These are phyloP conservation scores for Xylariomycetidae sp. DNA, from an alignment of 2,329 filamentous ascomycete species.

Conservation along the genomic window DNA sequence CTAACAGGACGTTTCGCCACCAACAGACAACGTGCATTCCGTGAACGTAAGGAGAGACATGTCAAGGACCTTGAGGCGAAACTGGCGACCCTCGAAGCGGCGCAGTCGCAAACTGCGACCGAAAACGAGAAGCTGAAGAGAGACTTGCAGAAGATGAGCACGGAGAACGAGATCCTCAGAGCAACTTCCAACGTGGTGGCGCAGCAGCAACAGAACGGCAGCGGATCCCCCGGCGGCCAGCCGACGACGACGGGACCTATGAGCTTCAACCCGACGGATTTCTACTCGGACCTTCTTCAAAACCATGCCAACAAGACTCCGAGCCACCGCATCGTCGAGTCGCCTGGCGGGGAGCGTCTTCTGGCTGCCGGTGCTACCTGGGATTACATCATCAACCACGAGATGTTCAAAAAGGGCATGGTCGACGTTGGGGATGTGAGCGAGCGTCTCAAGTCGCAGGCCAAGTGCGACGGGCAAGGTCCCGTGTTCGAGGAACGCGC, in stretches of 20 bases:
- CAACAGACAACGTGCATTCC: conserved; percentile 83
- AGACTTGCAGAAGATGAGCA: conserved; percentile 75
- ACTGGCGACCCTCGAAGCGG: conserved; percentile 68
- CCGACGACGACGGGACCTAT: conserved; percentile 59
- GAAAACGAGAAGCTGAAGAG: conserved; percentile 86
- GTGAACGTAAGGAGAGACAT: conserved; percentile 90
- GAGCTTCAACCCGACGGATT: conserved; percentile 66
- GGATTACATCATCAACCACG: conserved; percentile 81
- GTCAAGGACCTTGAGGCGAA: conserved; percentile 90
- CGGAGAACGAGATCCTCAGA: conserved; percentile 88
- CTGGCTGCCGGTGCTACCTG: conserved; percentile 75
- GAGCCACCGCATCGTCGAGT: conserved; percentile 62
- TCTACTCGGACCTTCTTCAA: conserved; percentile 58
- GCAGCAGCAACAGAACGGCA: conserved; percentile 26
- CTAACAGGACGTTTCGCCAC: conserved; percentile 4
- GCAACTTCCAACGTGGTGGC: conserved; percentile 55
- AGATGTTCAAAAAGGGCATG: conserved; percentile 67
- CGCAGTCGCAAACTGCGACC: conserved; percentile 63
- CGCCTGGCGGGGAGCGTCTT: conserved; percentile 60
- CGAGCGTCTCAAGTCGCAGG: conserved; percentile 66
- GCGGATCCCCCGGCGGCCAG: conserved; percentile 37
- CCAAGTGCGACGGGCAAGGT: conserved; percentile 79
- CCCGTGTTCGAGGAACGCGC: conserved; percentile 79
- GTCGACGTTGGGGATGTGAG: conserved; percentile 80
- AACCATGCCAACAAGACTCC: conserved; percentile 57